A percentile compares a stretch with the other conserved stretches of the same genome.
These are phyloP conservation scores for Arabidopsis suecica DNA, from an alignment of 345 rosid species.

Conservation along the genomic window DNA sequence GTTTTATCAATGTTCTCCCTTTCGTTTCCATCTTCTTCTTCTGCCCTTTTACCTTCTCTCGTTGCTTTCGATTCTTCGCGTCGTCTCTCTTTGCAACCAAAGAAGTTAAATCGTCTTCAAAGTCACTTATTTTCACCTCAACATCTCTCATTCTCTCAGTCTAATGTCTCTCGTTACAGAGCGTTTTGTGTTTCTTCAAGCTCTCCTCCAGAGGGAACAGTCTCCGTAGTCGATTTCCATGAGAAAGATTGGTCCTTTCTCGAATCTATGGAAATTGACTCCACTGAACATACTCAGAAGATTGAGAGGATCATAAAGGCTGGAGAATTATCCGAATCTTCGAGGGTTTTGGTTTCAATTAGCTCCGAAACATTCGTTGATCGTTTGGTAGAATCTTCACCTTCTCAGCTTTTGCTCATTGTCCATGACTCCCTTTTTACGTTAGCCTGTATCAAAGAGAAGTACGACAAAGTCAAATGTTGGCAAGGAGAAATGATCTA, in stretches of 20 bases:
- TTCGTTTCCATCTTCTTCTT: slow-evolving; percentile 33
- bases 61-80: slow-evolving; percentile 11
- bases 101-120: slow-evolving; percentile 30
- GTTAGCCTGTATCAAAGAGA: slow-evolving; percentile 77
- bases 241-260: slow-evolving; percentile 97
- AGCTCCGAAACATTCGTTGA: slow-evolving; percentile 77
- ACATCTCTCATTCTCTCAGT: slow-evolving; percentile 27
- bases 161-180: slow-evolving; percentile 33
- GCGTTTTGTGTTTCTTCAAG: slow-evolving; percentile 34
- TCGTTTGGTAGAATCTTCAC: slow-evolving; percentile 60
- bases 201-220: slow-evolving; percentile 56
- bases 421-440: slow-evolving; percentile 87
- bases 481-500: slow-evolving; percentile 93
- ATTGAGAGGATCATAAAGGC: slow-evolving; percentile 60
- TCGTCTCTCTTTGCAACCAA: slow-evolving; percentile 33
- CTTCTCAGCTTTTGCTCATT: slow-evolving; percentile 62
- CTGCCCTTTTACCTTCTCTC: slow-evolving; percentile 27
- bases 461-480: slow-evolving; percentile 79
- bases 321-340: slow-evolving; percentile 60
- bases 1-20: slow-evolving; percentile 40
- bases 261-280: slow-evolving; percentile 59
- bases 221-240: slow-evolving; percentile 54
- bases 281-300: slow-evolving; percentile 49
- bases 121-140: slow-evolving; percentile 27
- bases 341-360: slow-evolving; percentile 76